phyloP scores from a whole-genome alignment of 2,329 filamentous ascomycete genomes.

The Aspergillus terreus region DNA sequence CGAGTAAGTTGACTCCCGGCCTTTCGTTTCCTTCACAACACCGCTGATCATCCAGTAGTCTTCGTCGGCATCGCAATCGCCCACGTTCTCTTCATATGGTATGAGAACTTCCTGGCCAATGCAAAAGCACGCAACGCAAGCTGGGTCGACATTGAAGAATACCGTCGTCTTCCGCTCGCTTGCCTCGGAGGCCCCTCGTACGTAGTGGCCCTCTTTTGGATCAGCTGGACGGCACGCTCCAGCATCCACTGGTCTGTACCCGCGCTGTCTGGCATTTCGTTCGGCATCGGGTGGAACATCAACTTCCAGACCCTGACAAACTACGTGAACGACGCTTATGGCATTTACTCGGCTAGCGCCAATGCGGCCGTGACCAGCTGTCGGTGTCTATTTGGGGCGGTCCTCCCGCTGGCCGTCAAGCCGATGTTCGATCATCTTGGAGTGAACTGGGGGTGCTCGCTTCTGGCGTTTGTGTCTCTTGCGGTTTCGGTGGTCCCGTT shows the following conservation, averaged over 20 bases:
- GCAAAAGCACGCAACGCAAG: not conserved
- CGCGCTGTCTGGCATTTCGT: slow-evolving; percentile 59
- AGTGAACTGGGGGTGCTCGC: slow-evolving; percentile 25
- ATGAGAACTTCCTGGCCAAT: not conserved
- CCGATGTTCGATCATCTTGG: slow-evolving; percentile 28
- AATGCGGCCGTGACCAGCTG: slow-evolving; percentile 47
- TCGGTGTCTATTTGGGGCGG: slow-evolving; percentile 46
- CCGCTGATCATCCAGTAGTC: not conserved
- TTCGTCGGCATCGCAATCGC: not conserved
- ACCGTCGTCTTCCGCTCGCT: slow-evolving; percentile 57
- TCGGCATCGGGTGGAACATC: slow-evolving; percentile 60
- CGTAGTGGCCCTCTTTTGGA: slow-evolving; percentile 63
- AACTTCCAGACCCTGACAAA: slow-evolving; percentile 1
- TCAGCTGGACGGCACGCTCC: slow-evolving; percentile 61
- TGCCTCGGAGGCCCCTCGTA: slow-evolving; percentile 57
- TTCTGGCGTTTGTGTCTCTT: slow-evolving; percentile 27
- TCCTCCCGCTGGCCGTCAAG: slow-evolving; percentile 49
- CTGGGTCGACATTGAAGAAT: not conserved
- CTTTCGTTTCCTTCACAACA: not conserved
- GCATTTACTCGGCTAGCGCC: slow-evolving; percentile 22
- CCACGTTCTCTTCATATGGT: not conserved
- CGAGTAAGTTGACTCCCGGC: not conserved
- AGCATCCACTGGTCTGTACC: slow-evolving; percentile 61
- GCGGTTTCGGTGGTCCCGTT: slow-evolving; percentile 28
- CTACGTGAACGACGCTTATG: slow-evolving; percentile 4